Evolutionary conservation across 2,329 filamentous ascomycete species (phyloP), one percentile per base, ranked within the genome.

Genomic region (Boeremia exigua): DNA sequence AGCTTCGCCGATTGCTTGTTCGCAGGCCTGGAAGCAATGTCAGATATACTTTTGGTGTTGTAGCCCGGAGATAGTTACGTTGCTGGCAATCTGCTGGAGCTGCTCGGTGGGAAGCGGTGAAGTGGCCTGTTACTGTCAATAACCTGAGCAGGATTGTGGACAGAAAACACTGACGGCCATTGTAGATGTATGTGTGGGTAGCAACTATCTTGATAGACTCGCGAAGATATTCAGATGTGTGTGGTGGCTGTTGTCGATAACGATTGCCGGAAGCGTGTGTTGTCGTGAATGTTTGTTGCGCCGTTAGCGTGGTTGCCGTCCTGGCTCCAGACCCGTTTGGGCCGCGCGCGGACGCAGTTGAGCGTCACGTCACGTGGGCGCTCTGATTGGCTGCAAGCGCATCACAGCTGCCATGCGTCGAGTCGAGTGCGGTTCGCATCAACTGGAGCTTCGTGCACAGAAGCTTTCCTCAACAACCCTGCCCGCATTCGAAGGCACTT

Each of bases 1-100:
- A 57, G 87, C 87, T 61, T 79, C 83, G 60, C 87, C 86, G 68
- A 98, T 85, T 56, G 91, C 89, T 65, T 83, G 84, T 72, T 90
- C 87, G 82, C 93, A 96, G 66, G 92, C 93, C 92, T 96, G 23
- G 29, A 54, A 56, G 3, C 8, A 30, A 55, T 14, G 46, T 61
- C 30, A 64, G 58, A 10, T 14, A 6, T 23, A 6, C 19, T 15
- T 57, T 12, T 6, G 15, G 19, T 56, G 37, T 34, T 11, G 6
- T 19, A 17, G 14, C 15, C 12, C 17, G 25, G 23, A 12, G 19
- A n/a, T 38, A 33, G 66, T n/a, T 65, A 73, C 72, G 17, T 48
- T 65, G 58, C 60, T 60, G 37, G 66, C 71, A 51, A 75, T 72
- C 34, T 67, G 53, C 54, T 68, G 56, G 53, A 75, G 67, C 53